Percentiles rank a stretch among this genome's conserved stretches.
These are phyloP conservation scores for Solanum sitiens DNA, from an alignment of 257 asterid species.

Conservation along the genomic window DNA sequence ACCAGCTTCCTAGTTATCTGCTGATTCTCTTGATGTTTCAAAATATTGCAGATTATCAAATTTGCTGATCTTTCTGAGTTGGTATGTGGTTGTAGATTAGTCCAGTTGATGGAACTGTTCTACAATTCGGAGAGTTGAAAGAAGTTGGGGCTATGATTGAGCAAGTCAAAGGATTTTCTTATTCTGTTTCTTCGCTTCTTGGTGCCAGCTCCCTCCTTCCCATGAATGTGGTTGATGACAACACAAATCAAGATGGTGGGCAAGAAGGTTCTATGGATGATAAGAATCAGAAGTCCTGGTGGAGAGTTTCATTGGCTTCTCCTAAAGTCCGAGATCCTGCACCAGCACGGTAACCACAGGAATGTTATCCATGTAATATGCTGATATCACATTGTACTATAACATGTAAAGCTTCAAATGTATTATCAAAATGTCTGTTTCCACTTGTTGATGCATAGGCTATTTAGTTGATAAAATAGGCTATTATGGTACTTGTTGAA, in stretches of 20 bases:
- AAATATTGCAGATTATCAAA: background rate
- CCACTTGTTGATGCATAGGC: background rate
- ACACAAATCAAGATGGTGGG: conserved; percentile 22
- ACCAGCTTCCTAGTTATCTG: conserved; percentile 30
- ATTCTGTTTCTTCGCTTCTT: conserved; percentile 75
- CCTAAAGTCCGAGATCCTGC: conserved; percentile 65
- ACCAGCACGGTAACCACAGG: conserved; percentile 40
- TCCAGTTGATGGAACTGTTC: conserved; percentile 90
- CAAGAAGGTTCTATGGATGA: conserved; percentile 20
- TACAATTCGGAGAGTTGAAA: conserved; percentile 75
- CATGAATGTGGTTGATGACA: conserved; percentile 31
- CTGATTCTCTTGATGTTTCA: background rate
- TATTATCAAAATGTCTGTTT: background rate
- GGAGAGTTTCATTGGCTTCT: conserved; percentile 86
- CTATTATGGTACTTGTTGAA: background rate
- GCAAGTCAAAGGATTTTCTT: conserved; percentile 92
- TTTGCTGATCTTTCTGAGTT: background rate
- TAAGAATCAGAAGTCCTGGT: conserved; percentile 62
- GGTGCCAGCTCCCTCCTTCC: conserved; percentile 68
- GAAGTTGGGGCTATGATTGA: conserved; percentile 89
- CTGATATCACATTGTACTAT: background rate
- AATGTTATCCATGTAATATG: background rate
- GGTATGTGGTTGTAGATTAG: conserved; percentile 42
- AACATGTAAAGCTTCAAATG: background rate
- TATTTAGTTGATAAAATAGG: background rate